These are phyloP conservation scores for Agaricus sinodeliciosus DNA, from an alignment of 768 basidiomycete genomes.

Conservation along the genomic window DNA sequence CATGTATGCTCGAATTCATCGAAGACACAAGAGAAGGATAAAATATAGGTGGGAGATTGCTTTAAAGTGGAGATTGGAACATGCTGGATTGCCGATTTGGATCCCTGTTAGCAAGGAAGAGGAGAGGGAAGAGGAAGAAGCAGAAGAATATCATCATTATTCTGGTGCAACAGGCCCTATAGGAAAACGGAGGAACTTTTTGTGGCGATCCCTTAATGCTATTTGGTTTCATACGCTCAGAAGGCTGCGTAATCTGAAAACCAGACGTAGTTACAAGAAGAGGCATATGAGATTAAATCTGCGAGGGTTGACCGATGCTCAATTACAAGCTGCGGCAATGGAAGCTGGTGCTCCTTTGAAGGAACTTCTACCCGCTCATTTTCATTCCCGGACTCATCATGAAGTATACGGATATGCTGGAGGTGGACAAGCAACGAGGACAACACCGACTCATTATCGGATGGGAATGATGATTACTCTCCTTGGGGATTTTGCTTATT, in stretches of 20 bases:
- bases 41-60: slow-evolving; percentile 52
- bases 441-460: slow-evolving; percentile 47
- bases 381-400: slow-evolving; percentile 16
- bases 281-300: slow-evolving; percentile 57
- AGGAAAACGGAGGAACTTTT: slow-evolving; percentile 3
- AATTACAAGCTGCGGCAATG: slow-evolving; percentile 56
- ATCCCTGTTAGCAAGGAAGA: slow-evolving; percentile 20
- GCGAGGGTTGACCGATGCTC: slow-evolving; percentile 44
- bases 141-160: neutral
- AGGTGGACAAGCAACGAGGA: neutral
- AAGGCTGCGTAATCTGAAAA: neutral
- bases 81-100: slow-evolving; percentile 45
- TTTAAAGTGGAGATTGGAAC: slow-evolving; percentile 56
- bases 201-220: neutral
- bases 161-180: neutral
- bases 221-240: neutral
- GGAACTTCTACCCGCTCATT: slow-evolving; percentile 38
- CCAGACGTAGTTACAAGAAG: slow-evolving; percentile 20
- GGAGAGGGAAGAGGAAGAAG: neutral
- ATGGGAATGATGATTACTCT: slow-evolving; percentile 52
- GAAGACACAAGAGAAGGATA: slow-evolving; percentile 42
- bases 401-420: slow-evolving; percentile 2
- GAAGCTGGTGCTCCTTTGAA: slow-evolving; percentile 61
- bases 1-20: slow-evolving; percentile 48
- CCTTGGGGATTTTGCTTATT: slow-evolving; percentile 44